phyloP scores from a whole-genome alignment of 2,329 filamentous ascomycete genomes.

The Exophiala bonariae region DNA sequence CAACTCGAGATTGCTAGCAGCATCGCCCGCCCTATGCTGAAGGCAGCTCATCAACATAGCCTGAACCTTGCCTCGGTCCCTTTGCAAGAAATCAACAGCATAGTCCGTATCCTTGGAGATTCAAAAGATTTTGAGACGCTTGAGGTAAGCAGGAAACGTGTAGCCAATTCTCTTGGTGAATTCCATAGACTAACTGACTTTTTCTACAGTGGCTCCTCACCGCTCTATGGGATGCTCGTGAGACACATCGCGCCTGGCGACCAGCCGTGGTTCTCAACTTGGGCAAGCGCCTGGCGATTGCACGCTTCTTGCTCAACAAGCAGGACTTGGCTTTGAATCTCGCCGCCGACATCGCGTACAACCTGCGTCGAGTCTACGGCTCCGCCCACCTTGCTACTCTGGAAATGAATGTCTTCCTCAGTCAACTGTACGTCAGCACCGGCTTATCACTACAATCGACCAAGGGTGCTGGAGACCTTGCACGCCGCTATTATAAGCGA shows the following conservation, averaged over 20 bases:
- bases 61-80: constrained; percentile 37
- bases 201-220: constrained; percentile 42
- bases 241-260: constrained; percentile 47
- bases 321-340: constrained; percentile 47
- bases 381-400: constrained; percentile 44
- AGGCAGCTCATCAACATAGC: constrained; percentile 37
- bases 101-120: constrained; percentile 45
- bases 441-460: constrained; percentile 24
- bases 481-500: constrained; percentile 34
- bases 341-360: constrained; percentile 57
- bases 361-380: constrained; percentile 55
- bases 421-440: constrained; percentile 48
- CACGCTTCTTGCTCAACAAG: constrained; percentile 51
- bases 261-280: constrained; percentile 50
- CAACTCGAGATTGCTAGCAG: constrained; percentile 11
- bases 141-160: constrained; percentile 37
- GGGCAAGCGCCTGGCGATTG: constrained; percentile 54
- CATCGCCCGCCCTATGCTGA: constrained; percentile 1
- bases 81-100: constrained; percentile 42
- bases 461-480: constrained; percentile 15
- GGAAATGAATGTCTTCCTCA: constrained; percentile 52
- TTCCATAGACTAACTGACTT: constrained; percentile 35
- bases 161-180: constrained; percentile 34
- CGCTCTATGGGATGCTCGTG: constrained; percentile 48
- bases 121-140: constrained; percentile 47